These are phyloP conservation scores for Nakaseomyces bracarensis DNA, from an alignment of 1,139 yeast genomes.

Conservation along the genomic window DNA sequence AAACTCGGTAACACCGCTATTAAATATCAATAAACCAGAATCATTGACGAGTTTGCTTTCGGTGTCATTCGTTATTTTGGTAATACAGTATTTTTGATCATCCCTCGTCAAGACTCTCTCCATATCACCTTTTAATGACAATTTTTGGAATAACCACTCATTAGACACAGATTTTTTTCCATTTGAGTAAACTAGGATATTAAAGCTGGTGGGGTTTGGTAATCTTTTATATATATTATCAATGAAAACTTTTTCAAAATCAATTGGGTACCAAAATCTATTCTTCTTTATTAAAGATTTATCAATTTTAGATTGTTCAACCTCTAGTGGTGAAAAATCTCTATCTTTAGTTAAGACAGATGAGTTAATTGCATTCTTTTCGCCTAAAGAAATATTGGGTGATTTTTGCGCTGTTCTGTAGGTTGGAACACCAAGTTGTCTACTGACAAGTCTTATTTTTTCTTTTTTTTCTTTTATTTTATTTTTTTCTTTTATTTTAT, in stretches of 20 bases:
- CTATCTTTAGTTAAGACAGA: constrained; percentile 15
- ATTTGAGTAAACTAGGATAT: constrained; percentile 21
- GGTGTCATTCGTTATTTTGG: constrained; percentile 15
- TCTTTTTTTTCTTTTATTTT: constrained; percentile 37
- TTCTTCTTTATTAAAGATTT: constrained; percentile 19
- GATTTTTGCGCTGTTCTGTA: constrained; percentile 13
- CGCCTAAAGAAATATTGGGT: constrained; percentile 16
- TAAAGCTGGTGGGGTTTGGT: constrained; percentile 13
- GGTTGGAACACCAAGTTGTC: constrained; percentile 33
- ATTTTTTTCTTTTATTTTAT: constrained; percentile 33
- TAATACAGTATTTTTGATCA: constrained; percentile 1
- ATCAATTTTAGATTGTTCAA: constrained; percentile 24
- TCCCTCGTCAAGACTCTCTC: background rate
- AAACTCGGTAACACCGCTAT: constrained; percentile 33
- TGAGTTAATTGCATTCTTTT: constrained; percentile 12
- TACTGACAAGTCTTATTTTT: constrained; percentile 35
- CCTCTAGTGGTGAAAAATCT: constrained; percentile 22
- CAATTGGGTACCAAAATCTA: constrained; percentile 25
- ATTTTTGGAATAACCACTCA: constrained; percentile 26
- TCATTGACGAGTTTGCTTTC: constrained; percentile 21
- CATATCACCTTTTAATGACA: constrained; percentile 9
- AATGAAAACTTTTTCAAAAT: constrained; percentile 19
- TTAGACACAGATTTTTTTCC: constrained; percentile 24
- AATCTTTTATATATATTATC: constrained; percentile 12
- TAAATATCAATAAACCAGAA: constrained; percentile 33